Base-by-base conservation (phyloP, 768 basidiomycete genomes). In the Kockovaella imperatae region DNA sequence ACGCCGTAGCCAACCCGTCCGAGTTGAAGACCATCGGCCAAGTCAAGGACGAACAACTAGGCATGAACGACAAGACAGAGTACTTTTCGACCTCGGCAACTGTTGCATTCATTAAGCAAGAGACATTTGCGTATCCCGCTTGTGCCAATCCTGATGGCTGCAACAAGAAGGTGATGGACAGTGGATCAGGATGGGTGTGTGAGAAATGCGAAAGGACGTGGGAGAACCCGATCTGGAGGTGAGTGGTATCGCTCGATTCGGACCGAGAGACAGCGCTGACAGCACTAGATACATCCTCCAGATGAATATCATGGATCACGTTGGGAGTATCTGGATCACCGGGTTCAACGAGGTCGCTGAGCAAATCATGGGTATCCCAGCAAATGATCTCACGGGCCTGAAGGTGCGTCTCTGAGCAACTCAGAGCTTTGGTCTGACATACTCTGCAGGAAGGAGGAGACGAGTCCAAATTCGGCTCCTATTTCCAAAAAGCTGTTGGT, bases 321-420 rank as follows among this genome's bases (percentile, higher is more conserved):
- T 87, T 15, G 83, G 81, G 18, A 87, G 91, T 69, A 78, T 81
- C 15, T 97, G 93, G 93, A 74, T 96, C 36, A 86, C 87, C 54
- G 88, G 86, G 3, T 99, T 99, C 77, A 93, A 99, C 67, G 93
- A 97, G 5, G 80, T 84, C 28, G 95, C 89, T 4, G 70, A 80
- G 44, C 73, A 75, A 3, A 72, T 99, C 14, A 82, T 96, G 53
- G 84, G 80, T 23, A 83, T 80, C 74, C 73, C 79, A 26, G 93
- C 87, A 10, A 80, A 89, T 59, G 83, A 90, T 13, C 67, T 97
- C 35, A 70, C 82, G 47, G 77, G 75, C n/a, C 75, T 89, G 53
- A 85, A 79, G 76, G 87, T 85, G 35, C 42, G 56, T 34, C 41
- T 20, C 24, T 17, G 29, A 14, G 15, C 29, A 35, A 30, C 24